These are phyloP conservation scores for Vanderwaltozyma tropicalis DNA, from an alignment of 805 yeast genomes.

Conservation along the genomic window DNA sequence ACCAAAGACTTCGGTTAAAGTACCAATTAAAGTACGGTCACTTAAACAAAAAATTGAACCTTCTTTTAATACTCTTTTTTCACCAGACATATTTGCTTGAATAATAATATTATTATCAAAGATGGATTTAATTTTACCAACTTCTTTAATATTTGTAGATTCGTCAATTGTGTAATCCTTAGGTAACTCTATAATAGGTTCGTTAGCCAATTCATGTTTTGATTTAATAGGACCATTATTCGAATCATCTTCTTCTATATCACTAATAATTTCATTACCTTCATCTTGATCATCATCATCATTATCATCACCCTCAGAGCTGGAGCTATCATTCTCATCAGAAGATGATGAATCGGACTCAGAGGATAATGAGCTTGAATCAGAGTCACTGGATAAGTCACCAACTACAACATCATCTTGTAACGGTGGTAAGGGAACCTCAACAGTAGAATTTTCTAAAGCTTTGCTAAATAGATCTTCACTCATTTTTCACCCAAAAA, in stretches of 20 bases:
- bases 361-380: constrained; percentile 12
- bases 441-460: constrained; percentile 10
- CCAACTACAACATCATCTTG: constrained; percentile 12
- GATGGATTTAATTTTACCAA: constrained; percentile 59
- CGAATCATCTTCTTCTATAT: constrained; percentile 18
- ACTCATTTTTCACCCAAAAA: constrained; percentile 5
- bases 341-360: constrained; percentile 13
- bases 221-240: constrained; percentile 67
- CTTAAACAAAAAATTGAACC: constrained; percentile 70
- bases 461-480: constrained; percentile 18
- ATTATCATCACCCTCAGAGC: constrained; percentile 7
- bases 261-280: constrained; percentile 11
- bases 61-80: constrained; percentile 71
- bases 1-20: constrained; percentile 82
- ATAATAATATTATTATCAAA: constrained; percentile 67
- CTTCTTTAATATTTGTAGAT: constrained; percentile 54
- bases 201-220: constrained; percentile 65
- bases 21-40: constrained; percentile 62
- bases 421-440: constrained; percentile 3
- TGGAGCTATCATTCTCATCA: constrained; percentile 3
- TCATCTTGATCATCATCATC: constrained; percentile 11
- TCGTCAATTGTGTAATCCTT: constrained; percentile 48
- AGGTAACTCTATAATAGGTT: constrained; percentile 57
- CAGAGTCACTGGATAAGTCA: background rate
- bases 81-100: constrained; percentile 69